Conservation (phyloP, 257 asterid genomes). For the Cynanchum wilfordii region DNA sequence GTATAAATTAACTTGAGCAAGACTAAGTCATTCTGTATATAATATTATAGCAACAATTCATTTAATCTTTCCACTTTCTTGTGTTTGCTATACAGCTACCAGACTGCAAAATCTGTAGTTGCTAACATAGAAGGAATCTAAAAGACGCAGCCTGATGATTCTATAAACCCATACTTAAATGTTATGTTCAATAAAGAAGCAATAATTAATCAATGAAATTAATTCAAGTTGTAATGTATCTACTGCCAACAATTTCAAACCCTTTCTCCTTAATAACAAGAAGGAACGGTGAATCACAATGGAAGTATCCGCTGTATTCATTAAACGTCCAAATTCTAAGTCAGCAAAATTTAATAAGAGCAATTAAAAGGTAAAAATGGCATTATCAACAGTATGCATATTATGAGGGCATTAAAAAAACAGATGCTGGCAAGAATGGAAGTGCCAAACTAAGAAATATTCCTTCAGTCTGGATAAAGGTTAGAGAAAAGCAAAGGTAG, state of each 20-base stretch:
- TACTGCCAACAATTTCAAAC: neutral
- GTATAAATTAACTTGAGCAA: neutral
- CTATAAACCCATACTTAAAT: neutral
- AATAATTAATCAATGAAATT: neutral
- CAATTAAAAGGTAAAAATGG: neutral
- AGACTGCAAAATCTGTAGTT: neutral
- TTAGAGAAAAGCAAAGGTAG: constrained; percentile 1
- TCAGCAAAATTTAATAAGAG: neutral
- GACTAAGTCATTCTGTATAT: neutral
- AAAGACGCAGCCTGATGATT: neutral
- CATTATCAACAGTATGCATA: neutral
- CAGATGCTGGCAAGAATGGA: neutral
- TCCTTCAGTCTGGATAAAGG: neutral
- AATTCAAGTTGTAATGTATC: neutral
- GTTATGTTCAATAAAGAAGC: neutral
- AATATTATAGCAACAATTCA: neutral
- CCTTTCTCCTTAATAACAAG: neutral
- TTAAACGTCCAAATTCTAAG: neutral
- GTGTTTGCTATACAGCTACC: neutral
- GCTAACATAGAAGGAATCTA: neutral
- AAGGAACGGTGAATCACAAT: neutral
- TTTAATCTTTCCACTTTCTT: neutral
- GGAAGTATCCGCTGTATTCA: neutral
- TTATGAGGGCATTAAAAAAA: neutral
- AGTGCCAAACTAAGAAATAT: neutral